A percentile compares a stretch with the other conserved stretches of the same genome.
These are phyloP conservation scores for Chrysosporium queenslandicum DNA, from an alignment of 2,329 filamentous ascomycete genomes.

Conservation along the genomic window DNA sequence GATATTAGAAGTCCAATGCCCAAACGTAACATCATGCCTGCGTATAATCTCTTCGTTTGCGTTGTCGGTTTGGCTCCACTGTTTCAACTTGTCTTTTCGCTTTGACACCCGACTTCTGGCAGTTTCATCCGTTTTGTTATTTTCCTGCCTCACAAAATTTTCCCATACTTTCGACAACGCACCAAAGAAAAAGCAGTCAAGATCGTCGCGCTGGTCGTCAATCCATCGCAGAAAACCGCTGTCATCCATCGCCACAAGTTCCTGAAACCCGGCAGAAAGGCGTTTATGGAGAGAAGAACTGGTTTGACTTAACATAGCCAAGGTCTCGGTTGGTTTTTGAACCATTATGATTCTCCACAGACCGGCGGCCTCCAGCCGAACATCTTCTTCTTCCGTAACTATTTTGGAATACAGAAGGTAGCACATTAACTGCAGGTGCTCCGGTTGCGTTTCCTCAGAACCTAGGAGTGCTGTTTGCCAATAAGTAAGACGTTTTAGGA, in stretches of 20 bases:
- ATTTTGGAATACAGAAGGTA: slow-evolving; percentile 88
- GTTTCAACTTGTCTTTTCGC: slow-evolving; percentile 69
- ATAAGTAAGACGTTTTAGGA: slow-evolving; percentile 79
- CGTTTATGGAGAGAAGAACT: slow-evolving; percentile 60
- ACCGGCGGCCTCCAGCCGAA: slow-evolving; percentile 68
- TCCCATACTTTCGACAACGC: slow-evolving; percentile 78
- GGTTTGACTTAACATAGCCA: slow-evolving; percentile 60
- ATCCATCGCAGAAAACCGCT: slow-evolving; percentile 82
- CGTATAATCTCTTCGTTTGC: slow-evolving; percentile 61
- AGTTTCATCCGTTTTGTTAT: slow-evolving; percentile 66
- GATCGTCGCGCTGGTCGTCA: slow-evolving; percentile 63
- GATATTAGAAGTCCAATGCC: slow-evolving; percentile 91
- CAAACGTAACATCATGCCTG: slow-evolving; percentile 77
- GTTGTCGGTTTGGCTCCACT: slow-evolving; percentile 64
- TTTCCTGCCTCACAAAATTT: slow-evolving; percentile 72
- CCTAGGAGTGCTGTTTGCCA: slow-evolving; percentile 90
- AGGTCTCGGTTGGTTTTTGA: slow-evolving; percentile 78
- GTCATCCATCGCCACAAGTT: slow-evolving; percentile 78
- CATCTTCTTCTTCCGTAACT: slow-evolving; percentile 55
- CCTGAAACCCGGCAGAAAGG: slow-evolving; percentile 67
- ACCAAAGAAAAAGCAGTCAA: slow-evolving; percentile 75
- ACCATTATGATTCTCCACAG: slow-evolving; percentile 88
- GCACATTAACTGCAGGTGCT: slow-evolving; percentile 75
- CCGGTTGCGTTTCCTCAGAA: slow-evolving; percentile 65
- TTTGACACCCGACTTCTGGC: slow-evolving; percentile 60